Conservation (phyloP, 192 early-diverging fungal species). For the Coemansia sp. region DNA sequence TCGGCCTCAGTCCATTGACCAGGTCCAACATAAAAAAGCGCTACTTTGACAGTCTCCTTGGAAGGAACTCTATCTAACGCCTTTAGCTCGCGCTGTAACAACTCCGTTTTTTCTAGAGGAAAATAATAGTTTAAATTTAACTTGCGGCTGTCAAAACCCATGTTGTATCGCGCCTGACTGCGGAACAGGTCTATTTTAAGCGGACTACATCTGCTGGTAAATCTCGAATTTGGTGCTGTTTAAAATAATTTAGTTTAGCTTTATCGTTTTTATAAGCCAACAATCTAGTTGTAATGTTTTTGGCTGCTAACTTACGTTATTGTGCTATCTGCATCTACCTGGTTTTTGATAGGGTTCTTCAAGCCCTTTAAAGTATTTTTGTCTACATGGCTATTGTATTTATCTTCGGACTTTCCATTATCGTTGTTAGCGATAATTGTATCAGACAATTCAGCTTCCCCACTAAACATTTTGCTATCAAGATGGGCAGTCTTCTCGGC, state of each 20-base stretch:
- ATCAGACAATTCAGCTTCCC: too few species aligned
- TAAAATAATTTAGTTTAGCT: background rate
- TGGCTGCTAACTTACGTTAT: constrained; percentile 8
- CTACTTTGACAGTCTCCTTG: constrained; percentile 86
- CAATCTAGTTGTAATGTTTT: background rate
- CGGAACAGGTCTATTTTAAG: constrained; percentile 33
- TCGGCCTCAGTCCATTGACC: constrained; percentile 87
- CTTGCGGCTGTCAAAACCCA: constrained; percentile 14
- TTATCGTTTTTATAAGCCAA: too few species aligned
- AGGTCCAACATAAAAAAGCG: constrained; percentile 84
- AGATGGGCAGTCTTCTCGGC: background rate
- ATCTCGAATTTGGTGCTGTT: too few species aligned
- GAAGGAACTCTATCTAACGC: constrained; percentile 37
- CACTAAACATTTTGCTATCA: too few species aligned
- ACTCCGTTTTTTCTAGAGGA: constrained; percentile 29
- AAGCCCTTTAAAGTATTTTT: background rate
- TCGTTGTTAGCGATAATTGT: too few species aligned
- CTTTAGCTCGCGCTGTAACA: constrained; percentile 30
- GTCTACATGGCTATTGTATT: background rate
- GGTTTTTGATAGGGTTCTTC: background rate
- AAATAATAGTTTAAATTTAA: constrained; percentile 19
- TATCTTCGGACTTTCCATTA: background rate
- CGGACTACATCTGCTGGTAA: constrained; percentile 18
- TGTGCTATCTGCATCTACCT: background rate
- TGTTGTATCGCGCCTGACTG: constrained; percentile 26